Conservation (phyloP, 305 asterid species). For the Plantago lanceolata region DNA sequence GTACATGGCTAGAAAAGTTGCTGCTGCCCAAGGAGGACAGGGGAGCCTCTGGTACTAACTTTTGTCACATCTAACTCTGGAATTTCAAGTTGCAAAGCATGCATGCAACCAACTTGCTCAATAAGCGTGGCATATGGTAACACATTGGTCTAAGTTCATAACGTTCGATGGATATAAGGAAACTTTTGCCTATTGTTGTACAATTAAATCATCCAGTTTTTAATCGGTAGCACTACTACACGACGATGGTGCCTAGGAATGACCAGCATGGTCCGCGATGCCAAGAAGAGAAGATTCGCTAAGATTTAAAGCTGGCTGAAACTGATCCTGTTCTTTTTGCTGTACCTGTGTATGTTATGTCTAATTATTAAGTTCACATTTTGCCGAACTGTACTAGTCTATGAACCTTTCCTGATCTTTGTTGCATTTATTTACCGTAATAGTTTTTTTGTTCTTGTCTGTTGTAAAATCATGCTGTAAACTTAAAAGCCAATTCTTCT, state of each 20-base stretch:
- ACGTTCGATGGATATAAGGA: background rate
- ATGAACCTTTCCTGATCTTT: background rate
- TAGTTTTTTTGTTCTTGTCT: background rate
- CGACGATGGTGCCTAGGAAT: background rate
- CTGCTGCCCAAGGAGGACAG: constrained; percentile 75
- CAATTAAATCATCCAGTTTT: background rate
- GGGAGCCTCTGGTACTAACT: constrained; percentile 74
- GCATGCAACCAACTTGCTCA: background rate
- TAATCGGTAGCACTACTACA: background rate
- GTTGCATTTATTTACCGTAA: background rate
- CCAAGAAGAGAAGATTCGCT: background rate
- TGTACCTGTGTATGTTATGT: background rate
- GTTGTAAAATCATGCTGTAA: constrained; percentile 9
- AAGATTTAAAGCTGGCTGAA: background rate
- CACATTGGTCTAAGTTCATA: background rate
- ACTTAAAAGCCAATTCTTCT: background rate
- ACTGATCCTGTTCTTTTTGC: background rate
- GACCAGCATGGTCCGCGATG: background rate
- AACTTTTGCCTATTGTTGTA: background rate
- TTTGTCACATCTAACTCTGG: constrained; percentile 2
- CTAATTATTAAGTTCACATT: background rate
- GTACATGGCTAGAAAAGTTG: constrained; percentile 63
- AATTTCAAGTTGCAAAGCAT: background rate
- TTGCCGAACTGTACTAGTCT: background rate
- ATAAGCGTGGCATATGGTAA: constrained; percentile 3